Percentiles rank a stretch among this genome's conserved stretches.
Conservation (phyloP, 257 asterid genomes). For the Perilla frutescens region DNA sequence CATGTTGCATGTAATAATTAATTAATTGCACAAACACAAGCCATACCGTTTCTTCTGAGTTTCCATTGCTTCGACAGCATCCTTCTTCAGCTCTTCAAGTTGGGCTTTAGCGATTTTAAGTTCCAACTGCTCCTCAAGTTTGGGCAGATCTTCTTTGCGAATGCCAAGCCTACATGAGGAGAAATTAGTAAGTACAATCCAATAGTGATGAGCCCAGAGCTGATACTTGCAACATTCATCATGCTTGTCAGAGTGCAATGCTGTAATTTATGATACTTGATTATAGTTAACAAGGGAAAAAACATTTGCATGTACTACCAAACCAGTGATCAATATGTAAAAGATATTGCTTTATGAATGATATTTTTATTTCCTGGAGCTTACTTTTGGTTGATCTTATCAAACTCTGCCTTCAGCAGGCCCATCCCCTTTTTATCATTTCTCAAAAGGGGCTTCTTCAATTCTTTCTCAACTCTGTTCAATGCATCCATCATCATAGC, state of each 20-base stretch:
- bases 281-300: conserved; percentile 14
- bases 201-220: conserved; percentile 13
- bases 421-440: conserved; percentile 90
- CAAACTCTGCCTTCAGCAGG: conserved; percentile 77
- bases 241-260: conserved; percentile 15
- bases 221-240: conserved; percentile 29
- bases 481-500: conserved; percentile 82
- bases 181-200: conserved; percentile 17
- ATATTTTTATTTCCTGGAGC: conserved; percentile 36
- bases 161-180: conserved; percentile 75
- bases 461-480: conserved; percentile 87
- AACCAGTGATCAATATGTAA: conserved; percentile 7
- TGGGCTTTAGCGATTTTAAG: conserved; percentile 90
- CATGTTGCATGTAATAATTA: not conserved
- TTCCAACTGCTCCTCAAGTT: conserved; percentile 85
- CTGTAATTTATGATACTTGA: not conserved
- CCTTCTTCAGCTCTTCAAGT: conserved; percentile 85
- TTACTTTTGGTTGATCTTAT: conserved; percentile 92
- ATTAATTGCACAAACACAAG: not conserved
- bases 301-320: conserved; percentile 2
- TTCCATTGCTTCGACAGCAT: conserved; percentile 88
- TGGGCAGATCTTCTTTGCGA: conserved; percentile 76
- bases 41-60: conserved; percentile 84
- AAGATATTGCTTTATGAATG: conserved; percentile 17
- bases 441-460: conserved; percentile 86